Base-by-base conservation (phyloP, 2,329 filamentous ascomycete species). In the Thyridium curvatum region DNA sequence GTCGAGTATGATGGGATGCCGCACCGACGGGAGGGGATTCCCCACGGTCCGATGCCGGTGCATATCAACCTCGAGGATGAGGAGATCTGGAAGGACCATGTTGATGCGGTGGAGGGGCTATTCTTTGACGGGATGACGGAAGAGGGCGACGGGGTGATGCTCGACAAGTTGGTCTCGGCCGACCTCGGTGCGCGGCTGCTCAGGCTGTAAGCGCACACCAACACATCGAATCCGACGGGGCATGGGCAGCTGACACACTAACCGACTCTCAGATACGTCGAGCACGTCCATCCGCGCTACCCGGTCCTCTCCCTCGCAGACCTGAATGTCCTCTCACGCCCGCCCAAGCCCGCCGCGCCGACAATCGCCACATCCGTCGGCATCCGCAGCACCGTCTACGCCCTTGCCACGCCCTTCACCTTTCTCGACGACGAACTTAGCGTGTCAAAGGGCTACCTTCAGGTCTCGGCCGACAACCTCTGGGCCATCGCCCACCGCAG, bases 391-490 rank as follows among this genome's bases (percentile, higher is more conserved):
- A 50, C 51, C 5, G 41, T 52, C 6, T 53, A 50, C 15, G 51
- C 48, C 12, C 35, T 54, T 30, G 51, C 52, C 1, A 41, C 47
- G 18, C 52, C 50, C 1, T 54, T 52, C 34, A 51, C 44, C 12
- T 54, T 52, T 18, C 38, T 52, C 2, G 52, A 52, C 37, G 52
- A 54, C 34, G 47, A 52, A 39, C 38, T 52, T 3, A 52, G 49
- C 36, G 40, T 52, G 10, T 42, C 44, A 10, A 50, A 50, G 17
- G 52, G 49, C 18, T 54, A 54, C 34, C 36, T 38, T 7, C 37
- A 45, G 18, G 50, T 52, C 9, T 42, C 50, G 4, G 47, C 49
- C 2, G 49, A 50, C n/a, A 46, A 49, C n/a, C 45, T 54, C 3
- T 53, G 51, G 51, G 50, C 47, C 12, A 43, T 52, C 4, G 44